These are phyloP conservation scores for Ogataea angusta DNA, from an alignment of 805 yeast species.

Conservation along the genomic window DNA sequence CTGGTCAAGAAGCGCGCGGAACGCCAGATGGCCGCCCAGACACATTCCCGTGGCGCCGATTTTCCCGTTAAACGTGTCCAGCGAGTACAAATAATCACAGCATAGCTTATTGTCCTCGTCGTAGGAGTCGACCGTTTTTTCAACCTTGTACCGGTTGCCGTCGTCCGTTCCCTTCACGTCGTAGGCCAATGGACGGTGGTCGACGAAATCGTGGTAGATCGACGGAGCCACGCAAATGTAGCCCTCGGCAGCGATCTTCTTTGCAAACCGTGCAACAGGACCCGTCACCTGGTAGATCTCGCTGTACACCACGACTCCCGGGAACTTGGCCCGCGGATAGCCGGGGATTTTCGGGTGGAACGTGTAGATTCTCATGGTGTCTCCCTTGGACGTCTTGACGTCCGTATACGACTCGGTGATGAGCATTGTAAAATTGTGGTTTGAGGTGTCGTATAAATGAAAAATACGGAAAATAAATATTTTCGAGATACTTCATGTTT, in stretches of 20 bases:
- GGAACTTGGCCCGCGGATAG: constrained; percentile 76
- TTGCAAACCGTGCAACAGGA: constrained; percentile 75
- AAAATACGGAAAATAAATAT: not conserved
- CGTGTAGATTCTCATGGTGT: constrained; percentile 62
- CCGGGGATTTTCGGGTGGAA: constrained; percentile 68
- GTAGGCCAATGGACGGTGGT: constrained; percentile 60
- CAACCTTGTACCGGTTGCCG: constrained; percentile 64
- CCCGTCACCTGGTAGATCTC: constrained; percentile 84
- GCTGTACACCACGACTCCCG: constrained; percentile 75
- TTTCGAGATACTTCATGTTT: constrained; percentile 1
- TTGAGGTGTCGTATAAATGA: constrained; percentile 1
- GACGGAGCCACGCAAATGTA: constrained; percentile 78
- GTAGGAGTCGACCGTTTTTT: constrained; percentile 66
- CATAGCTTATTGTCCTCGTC: constrained; percentile 70
- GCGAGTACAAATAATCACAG: constrained; percentile 54
- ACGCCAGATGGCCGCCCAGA: constrained; percentile 80
- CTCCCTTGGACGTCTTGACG: constrained; percentile 61
- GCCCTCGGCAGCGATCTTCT: constrained; percentile 76
- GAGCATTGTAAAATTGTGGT: constrained; percentile 45
- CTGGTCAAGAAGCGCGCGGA: constrained; percentile 61
- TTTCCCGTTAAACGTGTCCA: constrained; percentile 65
- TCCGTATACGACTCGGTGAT: constrained; percentile 65
- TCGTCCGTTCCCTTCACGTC: constrained; percentile 72
- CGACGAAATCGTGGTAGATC: constrained; percentile 69
- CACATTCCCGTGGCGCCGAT: constrained; percentile 88